Conservation (phyloP, 305 asterid genomes). For the Fraxinus latifolia region DNA sequence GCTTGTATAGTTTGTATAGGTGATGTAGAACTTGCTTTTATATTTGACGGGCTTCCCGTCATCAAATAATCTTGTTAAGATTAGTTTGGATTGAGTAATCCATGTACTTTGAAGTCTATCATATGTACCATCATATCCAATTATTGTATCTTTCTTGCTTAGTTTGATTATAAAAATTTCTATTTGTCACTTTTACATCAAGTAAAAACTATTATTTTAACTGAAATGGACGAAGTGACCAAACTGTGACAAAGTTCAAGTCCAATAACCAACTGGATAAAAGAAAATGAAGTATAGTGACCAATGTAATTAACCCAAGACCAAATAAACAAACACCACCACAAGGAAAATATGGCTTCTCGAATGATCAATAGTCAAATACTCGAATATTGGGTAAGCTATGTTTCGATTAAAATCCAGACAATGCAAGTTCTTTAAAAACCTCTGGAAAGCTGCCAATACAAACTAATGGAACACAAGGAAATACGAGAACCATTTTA, state of each 20-base stretch:
- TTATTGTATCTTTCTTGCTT: neutral
- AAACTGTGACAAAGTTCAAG: neutral
- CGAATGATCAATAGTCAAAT: neutral
- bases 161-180: neutral
- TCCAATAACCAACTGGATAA: neutral
- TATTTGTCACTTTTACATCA: neutral
- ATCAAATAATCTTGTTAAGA: neutral
- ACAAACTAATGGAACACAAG: neutral
- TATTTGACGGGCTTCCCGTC: neutral
- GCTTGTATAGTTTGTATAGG: conserved; percentile 12
- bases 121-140: neutral
- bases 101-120: neutral
- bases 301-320: neutral
- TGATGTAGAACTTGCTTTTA: conserved; percentile 15
- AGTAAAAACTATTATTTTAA: neutral
- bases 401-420: neutral
- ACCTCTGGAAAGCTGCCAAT: conserved; percentile 13
- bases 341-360: neutral
- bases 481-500: neutral
- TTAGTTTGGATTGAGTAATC: neutral
- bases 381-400: neutral
- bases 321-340: neutral
- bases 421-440: neutral
- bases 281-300: neutral
- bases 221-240: neutral